These are phyloP conservation scores for Spathaspora sp. DNA, from an alignment of 1,139 yeast genomes.

Conservation along the genomic window DNA sequence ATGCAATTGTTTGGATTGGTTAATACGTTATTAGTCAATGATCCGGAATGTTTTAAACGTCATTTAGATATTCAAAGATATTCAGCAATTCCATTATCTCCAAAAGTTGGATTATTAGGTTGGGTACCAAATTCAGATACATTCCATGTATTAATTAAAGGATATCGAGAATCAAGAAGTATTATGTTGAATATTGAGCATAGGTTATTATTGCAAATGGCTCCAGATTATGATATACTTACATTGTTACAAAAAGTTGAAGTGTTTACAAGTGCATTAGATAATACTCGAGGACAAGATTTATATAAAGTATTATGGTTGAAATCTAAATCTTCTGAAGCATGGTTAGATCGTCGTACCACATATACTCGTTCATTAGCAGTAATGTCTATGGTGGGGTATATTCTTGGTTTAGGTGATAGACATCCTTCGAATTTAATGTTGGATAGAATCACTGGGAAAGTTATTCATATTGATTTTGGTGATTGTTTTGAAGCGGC, in stretches of 20 bases:
- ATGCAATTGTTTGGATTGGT: slow-evolving; percentile 98
- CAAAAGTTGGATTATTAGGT: slow-evolving; percentile 92
- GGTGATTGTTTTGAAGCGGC: slow-evolving; percentile 99
- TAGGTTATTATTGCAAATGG: slow-evolving; percentile 95
- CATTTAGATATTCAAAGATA: slow-evolving; percentile 90
- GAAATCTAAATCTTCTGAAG: slow-evolving; percentile 92
- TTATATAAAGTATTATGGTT: slow-evolving; percentile 94
- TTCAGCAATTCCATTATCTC: slow-evolving; percentile 93
- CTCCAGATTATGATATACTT: slow-evolving; percentile 91
- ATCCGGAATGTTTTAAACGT: slow-evolving; percentile 94
- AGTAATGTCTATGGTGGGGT: slow-evolving; percentile 98
- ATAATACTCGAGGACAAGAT: slow-evolving; percentile 95
- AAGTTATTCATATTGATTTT: slow-evolving; percentile 94
- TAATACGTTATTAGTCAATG: slow-evolving; percentile 82
- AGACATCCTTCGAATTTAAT: slow-evolving; percentile 96
- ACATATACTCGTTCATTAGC: slow-evolving; percentile 95
- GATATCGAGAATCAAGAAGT: slow-evolving; percentile 89
- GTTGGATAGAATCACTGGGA: slow-evolving; percentile 93
- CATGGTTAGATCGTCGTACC: slow-evolving; percentile 96
- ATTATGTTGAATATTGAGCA: slow-evolving; percentile 90
- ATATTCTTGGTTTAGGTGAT: slow-evolving; percentile 93
- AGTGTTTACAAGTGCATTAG: slow-evolving; percentile 93
- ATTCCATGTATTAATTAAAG: slow-evolving; percentile 88
- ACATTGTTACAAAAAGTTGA: slow-evolving; percentile 91
- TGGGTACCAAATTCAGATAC: slow-evolving; percentile 99